Conservation (phyloP, 306 rosid genomes). For the Crotalaria pallida region DNA sequence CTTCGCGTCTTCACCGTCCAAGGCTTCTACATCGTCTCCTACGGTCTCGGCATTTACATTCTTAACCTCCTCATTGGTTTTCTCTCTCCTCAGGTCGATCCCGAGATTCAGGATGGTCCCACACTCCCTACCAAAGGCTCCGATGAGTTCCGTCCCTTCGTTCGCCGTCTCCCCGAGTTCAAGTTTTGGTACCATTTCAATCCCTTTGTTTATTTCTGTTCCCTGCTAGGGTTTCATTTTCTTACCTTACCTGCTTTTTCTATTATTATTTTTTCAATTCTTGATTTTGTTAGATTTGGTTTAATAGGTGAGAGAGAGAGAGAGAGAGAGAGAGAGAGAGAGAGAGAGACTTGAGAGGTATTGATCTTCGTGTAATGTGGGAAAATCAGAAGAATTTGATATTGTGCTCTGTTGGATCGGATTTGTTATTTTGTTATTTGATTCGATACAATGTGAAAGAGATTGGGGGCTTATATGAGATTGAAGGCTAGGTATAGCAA, state of each 20-base stretch:
- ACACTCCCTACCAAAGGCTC: slow-evolving; percentile 80
- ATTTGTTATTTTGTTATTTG: neutral
- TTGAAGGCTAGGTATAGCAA: too few relatives aligned
- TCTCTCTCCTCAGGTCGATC: slow-evolving; percentile 96
- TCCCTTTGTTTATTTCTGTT: neutral
- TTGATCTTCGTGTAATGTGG: too few relatives aligned
- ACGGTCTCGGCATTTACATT: slow-evolving; percentile 85
- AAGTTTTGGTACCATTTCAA: slow-evolving; percentile 72
- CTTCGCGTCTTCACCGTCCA: slow-evolving; percentile 69
- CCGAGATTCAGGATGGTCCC: slow-evolving; percentile 78
- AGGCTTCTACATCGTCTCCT: slow-evolving; percentile 95
- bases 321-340: too few relatives aligned
- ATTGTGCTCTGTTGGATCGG: too few relatives aligned
- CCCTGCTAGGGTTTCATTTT: slow-evolving; percentile 18
- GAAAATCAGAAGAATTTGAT: too few relatives aligned
- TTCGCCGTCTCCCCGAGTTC: slow-evolving; percentile 95
- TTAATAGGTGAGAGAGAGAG: neutral
- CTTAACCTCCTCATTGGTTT: slow-evolving; percentile 90
- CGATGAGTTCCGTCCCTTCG: slow-evolving; percentile 96
- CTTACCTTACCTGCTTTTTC: neutral
- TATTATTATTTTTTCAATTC: too few relatives aligned
- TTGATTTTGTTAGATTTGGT: neutral
- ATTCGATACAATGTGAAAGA: neutral
- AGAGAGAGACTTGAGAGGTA: too few relatives aligned
- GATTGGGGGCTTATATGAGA: neutral